Base-by-base conservation (phyloP, 495 filamentous ascomycete genomes). In the Copromyces sp. region DNA sequence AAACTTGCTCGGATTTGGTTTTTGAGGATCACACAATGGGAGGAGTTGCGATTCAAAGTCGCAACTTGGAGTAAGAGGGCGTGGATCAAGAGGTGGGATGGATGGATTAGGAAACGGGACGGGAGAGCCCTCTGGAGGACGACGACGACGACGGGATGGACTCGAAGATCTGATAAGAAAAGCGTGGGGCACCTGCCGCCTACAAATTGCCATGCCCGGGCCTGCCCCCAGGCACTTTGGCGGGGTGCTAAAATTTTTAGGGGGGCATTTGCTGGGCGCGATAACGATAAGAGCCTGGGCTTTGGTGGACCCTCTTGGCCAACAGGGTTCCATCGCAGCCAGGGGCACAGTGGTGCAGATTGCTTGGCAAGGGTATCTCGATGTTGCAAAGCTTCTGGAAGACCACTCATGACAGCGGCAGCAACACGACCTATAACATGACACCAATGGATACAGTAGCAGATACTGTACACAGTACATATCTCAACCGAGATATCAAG, bases 81-180 rank as follows among this genome's bases (percentile, higher is more conserved):
- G 75, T 69, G 9, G 20, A 40, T 61, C 6, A 72, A 77, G 68
- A 72, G 73, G 75, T 73, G 73, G 75, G 70, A 72, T 74, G 74
- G 74, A 71, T 70, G 53, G 3, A 35, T 35, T 3, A 9, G 53
- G 24, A 35, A 61, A 61, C 12, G 14, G 0, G 24, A 59, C n/a
- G 71, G 44, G 12, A 37, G 39, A 17, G 7, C 38, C 39, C 29
- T 41, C 3, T 12, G n/a, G 20, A 61, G 5, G 53, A 32, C 4
- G 53, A 61, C 53, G 29, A 61, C 53, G 24, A 20, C 24, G 53
- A 61, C 9, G 20, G 9, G 20, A 40, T 32, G 47, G 47, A 59
- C 47, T 32, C 24, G 47, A 65, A 32, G 53, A 65, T 65, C 53
- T 65, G 53, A 61, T 61, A 65, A 65, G 53, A 65, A 65, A 65